Evolutionary conservation across 176 grass and related monocot genomes (phyloP).

Genomic region (Hsuehochloa calcarea): DNA sequence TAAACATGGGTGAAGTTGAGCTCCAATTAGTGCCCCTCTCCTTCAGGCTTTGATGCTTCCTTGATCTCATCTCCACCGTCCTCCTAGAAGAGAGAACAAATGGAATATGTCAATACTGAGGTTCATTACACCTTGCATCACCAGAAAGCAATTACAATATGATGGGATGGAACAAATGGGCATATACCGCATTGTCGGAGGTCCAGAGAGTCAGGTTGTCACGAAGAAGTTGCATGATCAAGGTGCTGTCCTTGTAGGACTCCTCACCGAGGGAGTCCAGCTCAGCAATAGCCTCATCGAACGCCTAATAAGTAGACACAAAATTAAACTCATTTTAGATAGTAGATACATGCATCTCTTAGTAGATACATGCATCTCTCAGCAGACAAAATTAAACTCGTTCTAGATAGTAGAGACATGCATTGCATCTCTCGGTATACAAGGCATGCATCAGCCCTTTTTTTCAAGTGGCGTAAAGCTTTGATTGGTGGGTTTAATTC

Average conservation of each 20-base stretch:
- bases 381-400: neutral
- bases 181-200: slow-evolving; percentile 42
- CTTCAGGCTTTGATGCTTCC: slow-evolving; percentile 51
- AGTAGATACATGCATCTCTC: neutral
- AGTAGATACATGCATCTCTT: neutral
- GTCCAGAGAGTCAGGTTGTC: slow-evolving; percentile 65
- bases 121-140: neutral
- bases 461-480: neutral
- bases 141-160: too few relatives aligned
- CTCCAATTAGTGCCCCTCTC: slow-evolving; percentile 39
- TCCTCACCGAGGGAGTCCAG: slow-evolving; percentile 59
- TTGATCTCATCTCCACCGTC: slow-evolving; percentile 59
- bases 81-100: slow-evolving; percentile 26
- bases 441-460: neutral
- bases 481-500: neutral
- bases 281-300: slow-evolving; percentile 63
- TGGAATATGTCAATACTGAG: neutral
- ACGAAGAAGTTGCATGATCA: slow-evolving; percentile 67
- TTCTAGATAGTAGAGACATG: neutral
- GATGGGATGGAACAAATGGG: neutral
- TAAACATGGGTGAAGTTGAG: neutral
- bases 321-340: neutral
- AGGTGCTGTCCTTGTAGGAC: slow-evolving; percentile 62
- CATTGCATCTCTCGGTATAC: neutral
- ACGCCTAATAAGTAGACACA: slow-evolving; percentile 28